Evolutionary conservation across 164 flowering plant genomes (phyloP).

Genomic region (Dillenia suffruticosa): DNA sequence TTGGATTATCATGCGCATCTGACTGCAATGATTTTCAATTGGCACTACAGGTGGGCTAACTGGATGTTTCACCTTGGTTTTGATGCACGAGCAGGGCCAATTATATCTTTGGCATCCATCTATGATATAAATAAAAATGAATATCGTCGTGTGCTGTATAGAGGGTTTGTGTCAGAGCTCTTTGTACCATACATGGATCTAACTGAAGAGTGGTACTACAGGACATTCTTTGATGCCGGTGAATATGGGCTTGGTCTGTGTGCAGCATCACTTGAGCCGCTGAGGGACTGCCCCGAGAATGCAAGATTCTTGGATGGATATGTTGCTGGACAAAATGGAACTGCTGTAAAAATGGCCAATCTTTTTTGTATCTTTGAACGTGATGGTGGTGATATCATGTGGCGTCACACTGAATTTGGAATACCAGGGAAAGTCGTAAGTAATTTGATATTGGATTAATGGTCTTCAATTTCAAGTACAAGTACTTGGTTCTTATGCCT

Average conservation of each 20-base stretch:
- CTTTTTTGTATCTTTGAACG: constrained; percentile 52
- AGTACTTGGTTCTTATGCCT: neutral
- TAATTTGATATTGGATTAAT: neutral
- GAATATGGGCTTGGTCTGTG: constrained; percentile 55
- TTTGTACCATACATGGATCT: constrained; percentile 75
- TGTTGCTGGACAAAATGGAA: constrained; percentile 32
- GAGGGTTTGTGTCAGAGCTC: constrained; percentile 51
- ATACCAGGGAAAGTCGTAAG: constrained; percentile 40
- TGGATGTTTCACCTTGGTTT: constrained; percentile 55
- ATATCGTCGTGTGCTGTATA: constrained; percentile 41
- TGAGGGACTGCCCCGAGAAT: constrained; percentile 45
- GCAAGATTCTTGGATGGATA: constrained; percentile 50
- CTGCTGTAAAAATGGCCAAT: constrained; percentile 27
- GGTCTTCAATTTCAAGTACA: too few species aligned
- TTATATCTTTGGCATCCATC: constrained; percentile 55
- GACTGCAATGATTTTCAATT: neutral
- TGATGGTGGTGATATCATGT: constrained; percentile 48
- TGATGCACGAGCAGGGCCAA: constrained; percentile 47
- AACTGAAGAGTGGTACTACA: constrained; percentile 53
- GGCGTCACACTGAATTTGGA: constrained; percentile 58
- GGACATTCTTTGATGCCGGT: constrained; percentile 54
- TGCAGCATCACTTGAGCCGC: constrained; percentile 41
- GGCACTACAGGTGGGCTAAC: constrained; percentile 45
- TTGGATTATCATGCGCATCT: too few species aligned
- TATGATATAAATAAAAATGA: constrained; percentile 33